phyloP scores from a whole-genome alignment of 2,329 filamentous ascomycete genomes.

The Diplodia mutila region DNA sequence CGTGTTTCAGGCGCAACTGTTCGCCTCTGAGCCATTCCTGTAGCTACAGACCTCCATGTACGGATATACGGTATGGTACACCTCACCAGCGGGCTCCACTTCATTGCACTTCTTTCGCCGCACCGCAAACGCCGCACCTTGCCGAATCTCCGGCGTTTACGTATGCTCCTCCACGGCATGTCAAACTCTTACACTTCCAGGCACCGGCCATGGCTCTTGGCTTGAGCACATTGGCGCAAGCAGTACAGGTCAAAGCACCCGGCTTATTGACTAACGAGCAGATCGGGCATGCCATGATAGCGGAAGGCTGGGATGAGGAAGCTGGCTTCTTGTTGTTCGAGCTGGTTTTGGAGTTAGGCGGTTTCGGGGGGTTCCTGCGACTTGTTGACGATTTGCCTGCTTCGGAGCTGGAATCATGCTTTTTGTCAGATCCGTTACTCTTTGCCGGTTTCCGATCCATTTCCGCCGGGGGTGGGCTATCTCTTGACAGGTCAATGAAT shows the following conservation, averaged over 20 bases:
- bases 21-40: not conserved
- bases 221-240: slow-evolving; percentile 73
- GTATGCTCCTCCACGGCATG: slow-evolving; percentile 63
- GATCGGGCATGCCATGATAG: slow-evolving; percentile 54
- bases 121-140: slow-evolving; percentile 71
- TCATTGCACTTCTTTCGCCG: slow-evolving; percentile 25
- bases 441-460: not conserved
- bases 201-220: slow-evolving; percentile 55
- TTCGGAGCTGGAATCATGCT: too few relatives aligned
- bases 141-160: slow-evolving; percentile 71
- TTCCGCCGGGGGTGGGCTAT: not conserved
- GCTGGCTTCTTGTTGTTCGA: not conserved
- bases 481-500: slow-evolving; percentile 21
- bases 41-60: not conserved
- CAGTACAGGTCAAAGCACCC: slow-evolving; percentile 62
- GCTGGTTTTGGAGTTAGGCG: not conserved
- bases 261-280: slow-evolving; percentile 70
- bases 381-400: not conserved
- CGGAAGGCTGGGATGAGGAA: not conserved
- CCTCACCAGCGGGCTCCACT: not conserved
- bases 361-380: not conserved
- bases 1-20: not conserved
- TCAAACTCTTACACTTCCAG: slow-evolving; percentile 66
- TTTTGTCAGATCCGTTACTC: not conserved
- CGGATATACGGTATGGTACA: not conserved